Conservation (phyloP, 2,329 filamentous ascomycete genomes). For the Colletotrichum spaethianum region DNA sequence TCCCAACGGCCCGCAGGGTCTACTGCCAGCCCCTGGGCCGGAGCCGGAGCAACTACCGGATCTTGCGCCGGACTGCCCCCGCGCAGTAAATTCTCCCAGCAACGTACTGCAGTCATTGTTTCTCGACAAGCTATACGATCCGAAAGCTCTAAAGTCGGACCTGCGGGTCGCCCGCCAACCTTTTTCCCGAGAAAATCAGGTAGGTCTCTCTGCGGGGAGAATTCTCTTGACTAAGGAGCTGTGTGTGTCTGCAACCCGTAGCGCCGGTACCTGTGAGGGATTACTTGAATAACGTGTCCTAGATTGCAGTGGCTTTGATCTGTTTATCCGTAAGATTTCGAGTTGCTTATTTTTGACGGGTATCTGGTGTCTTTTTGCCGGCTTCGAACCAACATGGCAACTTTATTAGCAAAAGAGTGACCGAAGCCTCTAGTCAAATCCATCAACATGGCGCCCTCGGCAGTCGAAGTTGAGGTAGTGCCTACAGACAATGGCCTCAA, state of each 20-base stretch:
- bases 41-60: constrained; percentile 24
- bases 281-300: constrained; percentile 14
- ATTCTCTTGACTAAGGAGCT: not conserved
- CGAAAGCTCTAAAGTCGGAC: constrained; percentile 7
- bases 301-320: not conserved
- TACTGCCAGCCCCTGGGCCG: not conserved
- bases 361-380: not conserved
- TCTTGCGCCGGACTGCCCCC: not conserved
- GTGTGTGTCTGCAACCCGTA: not conserved
- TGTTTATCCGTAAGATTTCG: too few species aligned
- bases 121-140: not conserved
- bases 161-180: not conserved
- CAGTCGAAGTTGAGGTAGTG: not conserved
- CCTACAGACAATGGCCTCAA: not conserved
- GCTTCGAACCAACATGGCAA: not conserved
- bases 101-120: not conserved
- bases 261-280: not conserved
- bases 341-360: not conserved
- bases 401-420: not conserved
- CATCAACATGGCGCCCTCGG: constrained; percentile 7
- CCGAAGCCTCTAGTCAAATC: not conserved
- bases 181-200: not conserved
- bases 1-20: too few species aligned
- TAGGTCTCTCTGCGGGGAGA: not conserved
- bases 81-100: not conserved